phyloP scores from a whole-genome alignment of 139 green algal species.

The Zygnema cylindricum region DNA sequence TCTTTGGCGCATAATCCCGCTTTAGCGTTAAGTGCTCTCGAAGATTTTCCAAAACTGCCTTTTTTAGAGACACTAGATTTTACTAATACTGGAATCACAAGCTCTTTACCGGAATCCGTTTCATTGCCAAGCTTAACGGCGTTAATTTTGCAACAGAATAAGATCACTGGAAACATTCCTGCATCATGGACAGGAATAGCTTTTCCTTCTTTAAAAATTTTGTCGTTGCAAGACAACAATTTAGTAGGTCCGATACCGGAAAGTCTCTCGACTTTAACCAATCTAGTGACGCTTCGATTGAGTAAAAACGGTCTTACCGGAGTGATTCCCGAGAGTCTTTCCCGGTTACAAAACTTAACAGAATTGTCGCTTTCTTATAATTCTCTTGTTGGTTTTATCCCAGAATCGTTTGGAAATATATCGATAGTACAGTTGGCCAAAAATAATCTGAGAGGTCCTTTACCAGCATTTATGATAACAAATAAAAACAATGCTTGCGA shows the following conservation, averaged over 20 bases:
- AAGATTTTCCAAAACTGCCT: background rate
- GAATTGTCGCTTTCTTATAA: slow-evolving; percentile 22
- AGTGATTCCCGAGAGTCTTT: background rate
- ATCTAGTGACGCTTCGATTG: background rate
- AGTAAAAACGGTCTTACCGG: background rate
- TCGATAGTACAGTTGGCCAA: background rate
- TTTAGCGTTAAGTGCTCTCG: background rate
- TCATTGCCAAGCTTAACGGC: background rate
- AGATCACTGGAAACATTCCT: slow-evolving; percentile 13
- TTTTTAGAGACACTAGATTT: slow-evolving; percentile 5
- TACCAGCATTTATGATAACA: slow-evolving; percentile 7
- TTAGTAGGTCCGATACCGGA: background rate
- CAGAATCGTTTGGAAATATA: background rate
- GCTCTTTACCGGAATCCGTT: background rate
- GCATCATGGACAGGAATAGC: background rate
- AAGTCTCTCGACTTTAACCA: background rate
- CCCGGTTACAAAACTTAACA: background rate
- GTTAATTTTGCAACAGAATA: slow-evolving; percentile 13
- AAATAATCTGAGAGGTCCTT: background rate
- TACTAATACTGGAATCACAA: background rate
- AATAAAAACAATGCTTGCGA: background rate
- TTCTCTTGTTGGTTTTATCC: slow-evolving; percentile 6
- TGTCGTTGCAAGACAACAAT: background rate
- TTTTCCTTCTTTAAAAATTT: background rate
- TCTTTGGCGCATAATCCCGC: background rate